Evolutionary conservation across 345 rosid genomes (phyloP), one percentile per base, ranked within the genome.

Genomic region (Populus nigra): DNA sequence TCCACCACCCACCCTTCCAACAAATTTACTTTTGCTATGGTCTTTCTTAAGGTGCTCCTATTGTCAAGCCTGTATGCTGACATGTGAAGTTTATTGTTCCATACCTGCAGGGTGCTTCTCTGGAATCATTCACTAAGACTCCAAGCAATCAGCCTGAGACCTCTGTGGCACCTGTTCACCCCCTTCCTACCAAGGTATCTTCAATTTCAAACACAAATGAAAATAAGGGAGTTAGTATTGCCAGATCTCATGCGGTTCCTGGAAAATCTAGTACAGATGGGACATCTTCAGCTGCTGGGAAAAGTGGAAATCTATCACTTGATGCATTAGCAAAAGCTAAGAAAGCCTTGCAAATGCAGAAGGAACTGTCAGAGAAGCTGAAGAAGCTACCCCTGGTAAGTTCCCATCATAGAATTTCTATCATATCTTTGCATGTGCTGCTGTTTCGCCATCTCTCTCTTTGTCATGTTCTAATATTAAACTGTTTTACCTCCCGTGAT

Each of bases 231-330:
- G 96, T 90, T 91, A 93, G 93, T 96, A 84, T 90, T 90, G 85
- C 89, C 96, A 86, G 98, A 84, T 92, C 96, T 96, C 97, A 96
- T 93, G 97, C 92, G 99, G 99, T 96, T 96, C 92, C 89, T 93
- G 99, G 97, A 91, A 94, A 91, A 85, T 91, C 96, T 90, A 96
- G 99, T 96, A 96, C 99, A 93, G 98, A 93, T 96, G 97, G 94
- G 86, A 41, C 91, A 79, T 81, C 96, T 45, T 84, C 96, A 76
- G 78, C 85, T 67, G 92, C 93, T 85, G 97, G 93, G 75, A 91
- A 90, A 88, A 87, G 85, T 87, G 91, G 88, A 81, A 91, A 79
- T 77, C 84, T 90, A 73, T 92, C 98, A 22, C 93, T 89, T 89
- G 97, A 93, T 87, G 96, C 92, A 73, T 76, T 91, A 88, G 88